phyloP scores from a whole-genome alignment of 306 rosid genomes.

The Canavalia ensiformis region DNA sequence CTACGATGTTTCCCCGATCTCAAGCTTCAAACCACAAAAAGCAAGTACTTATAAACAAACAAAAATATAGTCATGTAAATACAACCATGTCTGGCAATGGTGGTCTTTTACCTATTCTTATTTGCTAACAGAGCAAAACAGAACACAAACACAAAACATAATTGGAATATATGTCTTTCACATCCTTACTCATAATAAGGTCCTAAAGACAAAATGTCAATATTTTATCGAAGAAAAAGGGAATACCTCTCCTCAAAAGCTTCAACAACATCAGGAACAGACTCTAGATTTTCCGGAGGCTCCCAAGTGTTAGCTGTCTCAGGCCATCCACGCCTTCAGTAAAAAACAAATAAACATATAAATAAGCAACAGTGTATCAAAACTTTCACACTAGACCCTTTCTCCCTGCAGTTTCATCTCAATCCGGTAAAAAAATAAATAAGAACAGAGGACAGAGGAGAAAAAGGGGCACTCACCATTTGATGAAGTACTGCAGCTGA shows the following conservation, averaged over 20 bases:
- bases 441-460: slow-evolving; percentile 14
- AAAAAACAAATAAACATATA: slow-evolving; percentile 25
- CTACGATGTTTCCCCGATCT: slow-evolving; percentile 64
- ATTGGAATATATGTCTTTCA: not conserved
- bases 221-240: not conserved
- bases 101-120: not conserved
- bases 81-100: not conserved
- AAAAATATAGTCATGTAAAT: not conserved
- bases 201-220: not conserved
- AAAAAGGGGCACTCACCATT: slow-evolving; percentile 70
- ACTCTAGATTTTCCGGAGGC: slow-evolving; percentile 81
- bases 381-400: not conserved
- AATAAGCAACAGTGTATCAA: not conserved
- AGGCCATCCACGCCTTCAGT: slow-evolving; percentile 85
- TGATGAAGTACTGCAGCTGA: slow-evolving; percentile 79
- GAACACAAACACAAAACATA: slow-evolving; percentile 1
- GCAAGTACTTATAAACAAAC: slow-evolving; percentile 19
- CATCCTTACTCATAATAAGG: not conserved
- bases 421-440: not conserved
- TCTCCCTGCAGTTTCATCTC: not conserved
- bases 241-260: slow-evolving; percentile 83
- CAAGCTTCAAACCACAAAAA: slow-evolving; percentile 58
- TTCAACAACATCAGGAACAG: slow-evolving; percentile 73
- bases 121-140: slow-evolving; percentile 29
- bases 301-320: slow-evolving; percentile 96